phyloP scores from a whole-genome alignment of 352 stramenopile genomes.

The Phytophthora ohioensis region DNA sequence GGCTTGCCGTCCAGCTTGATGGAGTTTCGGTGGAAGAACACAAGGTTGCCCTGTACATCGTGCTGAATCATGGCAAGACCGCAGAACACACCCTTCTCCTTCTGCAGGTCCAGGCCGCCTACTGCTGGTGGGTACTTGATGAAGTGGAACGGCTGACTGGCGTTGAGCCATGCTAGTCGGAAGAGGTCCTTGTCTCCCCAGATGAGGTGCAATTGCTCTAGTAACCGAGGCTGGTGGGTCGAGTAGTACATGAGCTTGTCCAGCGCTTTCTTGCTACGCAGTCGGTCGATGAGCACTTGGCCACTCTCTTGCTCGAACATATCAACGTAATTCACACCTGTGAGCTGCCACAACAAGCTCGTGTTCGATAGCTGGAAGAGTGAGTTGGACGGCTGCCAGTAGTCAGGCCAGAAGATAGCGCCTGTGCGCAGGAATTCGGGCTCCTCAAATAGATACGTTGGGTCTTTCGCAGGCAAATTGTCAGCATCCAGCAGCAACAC shows the following conservation, averaged over 20 bases:
- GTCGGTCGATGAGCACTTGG: slow-evolving; percentile 85
- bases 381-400: slow-evolving; percentile 84
- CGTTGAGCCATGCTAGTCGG: slow-evolving; percentile 82
- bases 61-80: slow-evolving; percentile 89
- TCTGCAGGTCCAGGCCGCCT: slow-evolving; percentile 70
- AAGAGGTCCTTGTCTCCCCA: slow-evolving; percentile 92
- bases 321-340: slow-evolving; percentile 72
- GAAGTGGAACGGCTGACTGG: slow-evolving; percentile 82
- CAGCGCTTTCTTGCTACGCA: slow-evolving; percentile 76
- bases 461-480: slow-evolving; percentile 83
- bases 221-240: slow-evolving; percentile 68
- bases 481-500: slow-evolving; percentile 85
- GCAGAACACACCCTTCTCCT: slow-evolving; percentile 83
- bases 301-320: slow-evolving; percentile 91
- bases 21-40: slow-evolving; percentile 90
- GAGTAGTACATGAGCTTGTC: slow-evolving; percentile 91
- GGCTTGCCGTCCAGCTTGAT: slow-evolving; percentile 83
- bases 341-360: slow-evolving; percentile 82
- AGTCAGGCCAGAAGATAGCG: slow-evolving; percentile 90
- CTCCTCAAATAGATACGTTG: slow-evolving; percentile 86
- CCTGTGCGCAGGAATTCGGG: slow-evolving; percentile 77
- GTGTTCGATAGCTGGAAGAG: slow-evolving; percentile 83
- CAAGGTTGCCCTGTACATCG: slow-evolving; percentile 81
- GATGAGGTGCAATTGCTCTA: slow-evolving; percentile 81
- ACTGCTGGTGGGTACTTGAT: slow-evolving; percentile 76